Percentiles rank a stretch among this genome's conserved stretches.
phyloP scores from a whole-genome alignment of 371 early-diverging fungal genomes.

The Syncephalis fuscata region DNA sequence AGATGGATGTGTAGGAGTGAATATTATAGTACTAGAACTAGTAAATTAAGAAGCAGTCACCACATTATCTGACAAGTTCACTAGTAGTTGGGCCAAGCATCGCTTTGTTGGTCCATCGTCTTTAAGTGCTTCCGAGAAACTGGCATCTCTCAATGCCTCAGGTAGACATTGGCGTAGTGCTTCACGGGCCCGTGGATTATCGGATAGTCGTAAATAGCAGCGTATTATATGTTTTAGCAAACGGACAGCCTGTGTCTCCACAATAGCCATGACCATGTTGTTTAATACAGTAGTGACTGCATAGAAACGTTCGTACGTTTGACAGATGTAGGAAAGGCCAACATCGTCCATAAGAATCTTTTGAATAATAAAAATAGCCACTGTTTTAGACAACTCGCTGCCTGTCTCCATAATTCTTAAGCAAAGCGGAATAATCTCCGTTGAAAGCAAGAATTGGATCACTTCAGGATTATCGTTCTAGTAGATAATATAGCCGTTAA shows the following conservation, averaged over 20 bases:
- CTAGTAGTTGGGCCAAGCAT: constrained; percentile 41
- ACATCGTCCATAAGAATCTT: constrained; percentile 89
- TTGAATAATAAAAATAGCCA: constrained; percentile 94
- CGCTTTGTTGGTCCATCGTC: constrained; percentile 72
- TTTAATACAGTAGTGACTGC: constrained; percentile 92
- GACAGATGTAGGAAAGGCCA: constrained; percentile 94
- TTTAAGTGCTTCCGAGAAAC: constrained; percentile 57
- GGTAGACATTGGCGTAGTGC: constrained; percentile 80
- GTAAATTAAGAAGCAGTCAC: background rate
- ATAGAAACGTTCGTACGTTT: constrained; percentile 93
- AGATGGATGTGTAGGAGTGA: too few species aligned
- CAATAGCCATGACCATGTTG: constrained; percentile 85
- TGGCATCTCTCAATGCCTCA: constrained; percentile 60
- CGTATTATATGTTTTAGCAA: constrained; percentile 90
- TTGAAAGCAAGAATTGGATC: constrained; percentile 84
- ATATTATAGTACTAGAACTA: too few species aligned
- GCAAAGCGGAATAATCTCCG: constrained; percentile 97
- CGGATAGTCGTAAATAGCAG: constrained; percentile 87
- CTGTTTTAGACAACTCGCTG: constrained; percentile 88
- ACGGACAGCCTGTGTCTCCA: constrained; percentile 68
- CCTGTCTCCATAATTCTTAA: constrained; percentile 97
- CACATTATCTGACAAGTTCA: background rate
- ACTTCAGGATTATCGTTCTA: constrained; percentile 90
- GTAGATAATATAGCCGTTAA: background rate
- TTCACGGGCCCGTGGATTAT: constrained; percentile 80